Evolutionary conservation across 2,329 filamentous ascomycete species (phyloP).

Genomic region (Colletotrichum filicis): DNA sequence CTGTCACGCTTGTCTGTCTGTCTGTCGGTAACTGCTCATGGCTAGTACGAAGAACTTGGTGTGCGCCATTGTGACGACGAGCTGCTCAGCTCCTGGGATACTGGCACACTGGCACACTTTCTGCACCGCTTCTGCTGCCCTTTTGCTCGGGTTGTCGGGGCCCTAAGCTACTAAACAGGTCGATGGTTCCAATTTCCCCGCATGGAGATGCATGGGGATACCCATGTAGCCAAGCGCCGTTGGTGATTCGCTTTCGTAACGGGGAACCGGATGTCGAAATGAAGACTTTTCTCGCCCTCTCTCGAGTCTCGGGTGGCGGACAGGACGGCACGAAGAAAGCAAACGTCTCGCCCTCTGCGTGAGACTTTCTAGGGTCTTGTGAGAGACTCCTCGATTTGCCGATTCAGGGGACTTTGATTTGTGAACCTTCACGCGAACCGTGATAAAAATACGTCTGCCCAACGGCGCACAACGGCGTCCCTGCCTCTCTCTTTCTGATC

Average conservation of each 20-base stretch:
- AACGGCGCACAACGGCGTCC: conserved; percentile 13
- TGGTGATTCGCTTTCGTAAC: conserved; percentile 3
- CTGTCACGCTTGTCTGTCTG: neutral
- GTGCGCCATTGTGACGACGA: neutral
- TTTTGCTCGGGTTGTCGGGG: conserved; percentile 12
- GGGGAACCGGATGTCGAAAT: neutral
- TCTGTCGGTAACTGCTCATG: neutral
- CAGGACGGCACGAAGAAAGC: neutral
- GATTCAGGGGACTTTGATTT: neutral
- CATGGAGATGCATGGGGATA: conserved; percentile 8
- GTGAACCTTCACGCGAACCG: neutral
- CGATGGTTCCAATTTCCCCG: conserved; percentile 21
- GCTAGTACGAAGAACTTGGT: neutral
- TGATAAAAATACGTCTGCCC: neutral
- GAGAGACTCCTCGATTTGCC: neutral
- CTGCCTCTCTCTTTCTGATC: neutral
- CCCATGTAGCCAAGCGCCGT: conserved; percentile 17
- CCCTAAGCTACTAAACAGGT: neutral
- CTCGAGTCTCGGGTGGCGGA: neutral
- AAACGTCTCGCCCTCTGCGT: neutral
- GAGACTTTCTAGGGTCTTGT: neutral
- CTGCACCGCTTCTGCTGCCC: neutral
- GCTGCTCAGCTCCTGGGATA: neutral
- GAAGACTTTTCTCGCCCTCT: neutral
- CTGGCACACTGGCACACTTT: neutral